Evolutionary conservation across 2,329 filamentous ascomycete species (phyloP).

Genomic region (Exophiala sp.): DNA sequence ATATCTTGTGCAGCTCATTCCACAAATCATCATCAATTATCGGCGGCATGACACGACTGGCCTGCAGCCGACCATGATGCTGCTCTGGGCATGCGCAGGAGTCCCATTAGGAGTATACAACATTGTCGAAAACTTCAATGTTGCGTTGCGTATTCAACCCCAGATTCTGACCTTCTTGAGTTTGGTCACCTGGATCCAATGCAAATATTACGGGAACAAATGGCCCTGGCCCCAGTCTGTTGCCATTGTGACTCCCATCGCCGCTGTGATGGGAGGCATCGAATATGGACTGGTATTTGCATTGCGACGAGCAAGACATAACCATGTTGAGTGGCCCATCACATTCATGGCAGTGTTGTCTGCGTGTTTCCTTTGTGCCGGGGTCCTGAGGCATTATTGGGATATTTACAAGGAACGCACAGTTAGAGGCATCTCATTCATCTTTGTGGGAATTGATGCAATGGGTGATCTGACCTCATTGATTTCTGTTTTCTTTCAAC

Average conservation of each 20-base stretch:
- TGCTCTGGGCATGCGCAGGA: slow-evolving; percentile 63
- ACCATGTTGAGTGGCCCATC: slow-evolving; percentile 53
- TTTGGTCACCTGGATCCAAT: slow-evolving; percentile 51
- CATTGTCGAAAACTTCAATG: slow-evolving; percentile 49
- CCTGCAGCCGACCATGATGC: slow-evolving; percentile 65
- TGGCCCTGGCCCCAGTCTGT: slow-evolving; percentile 50
- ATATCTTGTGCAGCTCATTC: slow-evolving; percentile 50
- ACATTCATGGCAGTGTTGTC: slow-evolving; percentile 63
- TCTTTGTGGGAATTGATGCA: slow-evolving; percentile 66
- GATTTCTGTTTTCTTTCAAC: slow-evolving; percentile 58
- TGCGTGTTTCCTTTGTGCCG: slow-evolving; percentile 56
- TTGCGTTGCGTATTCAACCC: slow-evolving; percentile 51
- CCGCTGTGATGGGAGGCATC: slow-evolving; percentile 52
- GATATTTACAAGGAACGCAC: slow-evolving; percentile 63
- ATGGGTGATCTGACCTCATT: slow-evolving; percentile 63
- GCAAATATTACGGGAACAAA: slow-evolving; percentile 51
- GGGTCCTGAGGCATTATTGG: slow-evolving; percentile 63
- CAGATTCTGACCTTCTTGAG: slow-evolving; percentile 51
- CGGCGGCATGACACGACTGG: slow-evolving; percentile 60
- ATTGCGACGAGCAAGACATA: slow-evolving; percentile 43
- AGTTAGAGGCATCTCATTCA: slow-evolving; percentile 64
- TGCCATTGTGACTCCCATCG: slow-evolving; percentile 47
- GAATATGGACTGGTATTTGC: slow-evolving; percentile 57
- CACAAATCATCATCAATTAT: slow-evolving; percentile 64
- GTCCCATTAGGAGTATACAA: slow-evolving; percentile 61